Conservation (phyloP, 1,139 yeast species). For the Eremothecium gossypii region DNA sequence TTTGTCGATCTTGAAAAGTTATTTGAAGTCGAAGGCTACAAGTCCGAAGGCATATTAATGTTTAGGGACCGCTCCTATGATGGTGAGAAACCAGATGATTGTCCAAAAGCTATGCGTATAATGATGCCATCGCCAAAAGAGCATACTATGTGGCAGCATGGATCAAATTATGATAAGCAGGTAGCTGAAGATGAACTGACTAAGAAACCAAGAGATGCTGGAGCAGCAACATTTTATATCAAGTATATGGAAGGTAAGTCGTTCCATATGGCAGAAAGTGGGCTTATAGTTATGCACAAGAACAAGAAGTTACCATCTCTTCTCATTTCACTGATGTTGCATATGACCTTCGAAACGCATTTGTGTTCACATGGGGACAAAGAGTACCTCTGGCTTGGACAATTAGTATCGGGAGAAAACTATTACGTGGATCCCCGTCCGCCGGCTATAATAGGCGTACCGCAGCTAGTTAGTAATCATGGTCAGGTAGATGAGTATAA, state of each 20-base stretch:
- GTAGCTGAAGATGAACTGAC: conserved; percentile 5
- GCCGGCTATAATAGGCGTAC: conserved; percentile 11
- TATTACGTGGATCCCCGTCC: conserved; percentile 8
- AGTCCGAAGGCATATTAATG: conserved; percentile 36
- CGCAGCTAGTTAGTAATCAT: too few relatives aligned
- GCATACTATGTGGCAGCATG: neutral
- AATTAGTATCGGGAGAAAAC: conserved; percentile 34
- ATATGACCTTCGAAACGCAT: conserved; percentile 33
- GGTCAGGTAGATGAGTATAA: conserved; percentile 6
- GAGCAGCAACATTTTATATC: conserved; percentile 12
- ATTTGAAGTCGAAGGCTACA: conserved; percentile 33
- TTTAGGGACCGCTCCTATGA: conserved; percentile 38
- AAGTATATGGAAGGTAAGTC: neutral
- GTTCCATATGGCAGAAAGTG: conserved; percentile 42
- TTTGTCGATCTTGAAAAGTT: conserved; percentile 33
- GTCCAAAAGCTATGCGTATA: neutral
- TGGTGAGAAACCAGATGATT: neutral
- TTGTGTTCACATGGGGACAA: conserved; percentile 46
- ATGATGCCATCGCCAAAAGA: neutral
- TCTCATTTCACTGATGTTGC: conserved; percentile 31
- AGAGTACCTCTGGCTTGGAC: conserved; percentile 52
- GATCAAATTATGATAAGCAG: neutral
- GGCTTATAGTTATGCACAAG: conserved; percentile 38
- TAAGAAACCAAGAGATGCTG: conserved; percentile 19
- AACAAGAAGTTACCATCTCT: conserved; percentile 35